These are phyloP conservation scores for Oenanthe javanica DNA, from an alignment of 140 eudicot species.

Conservation along the genomic window DNA sequence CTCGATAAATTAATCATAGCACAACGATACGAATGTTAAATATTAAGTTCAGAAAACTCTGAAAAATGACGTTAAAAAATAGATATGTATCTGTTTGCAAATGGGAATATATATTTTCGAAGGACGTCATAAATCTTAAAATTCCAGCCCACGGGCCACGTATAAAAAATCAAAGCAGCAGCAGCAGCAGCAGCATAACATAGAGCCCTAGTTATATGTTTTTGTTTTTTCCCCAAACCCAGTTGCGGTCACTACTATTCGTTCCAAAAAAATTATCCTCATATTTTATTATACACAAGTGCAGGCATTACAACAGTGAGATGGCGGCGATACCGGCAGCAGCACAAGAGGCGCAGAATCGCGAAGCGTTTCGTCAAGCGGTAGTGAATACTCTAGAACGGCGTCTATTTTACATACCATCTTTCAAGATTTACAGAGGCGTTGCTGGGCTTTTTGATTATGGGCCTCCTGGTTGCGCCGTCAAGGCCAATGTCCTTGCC, in stretches of 20 bases:
- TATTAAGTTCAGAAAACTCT: too few species aligned
- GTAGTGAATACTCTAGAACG: constrained; percentile 75
- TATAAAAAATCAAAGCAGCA: too few species aligned
- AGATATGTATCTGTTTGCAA: too few species aligned
- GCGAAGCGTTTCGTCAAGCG: constrained; percentile 43
- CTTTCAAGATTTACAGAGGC: constrained; percentile 69
- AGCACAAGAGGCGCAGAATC: constrained; percentile 23
- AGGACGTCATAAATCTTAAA: too few species aligned
- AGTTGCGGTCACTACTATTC: not conserved
- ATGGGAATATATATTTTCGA: too few species aligned
- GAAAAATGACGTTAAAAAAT: too few species aligned
- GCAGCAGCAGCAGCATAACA: not conserved
- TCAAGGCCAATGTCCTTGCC: constrained; percentile 61
- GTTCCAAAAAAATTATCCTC: not conserved
- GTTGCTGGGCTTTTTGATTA: constrained; percentile 93
- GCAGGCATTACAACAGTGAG: not conserved
- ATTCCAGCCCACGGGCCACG: too few species aligned
- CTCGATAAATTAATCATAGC: too few species aligned
- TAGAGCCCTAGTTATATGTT: not conserved
- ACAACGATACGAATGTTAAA: too few species aligned
- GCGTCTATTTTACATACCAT: constrained; percentile 64
- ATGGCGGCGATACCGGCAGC: constrained; percentile 8
- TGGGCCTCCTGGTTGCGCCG: constrained; percentile 95
- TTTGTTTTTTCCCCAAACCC: not conserved
- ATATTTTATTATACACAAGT: not conserved